These are phyloP conservation scores for Rusavskia elegans DNA, from an alignment of 495 filamentous ascomycete genomes.

Conservation along the genomic window DNA sequence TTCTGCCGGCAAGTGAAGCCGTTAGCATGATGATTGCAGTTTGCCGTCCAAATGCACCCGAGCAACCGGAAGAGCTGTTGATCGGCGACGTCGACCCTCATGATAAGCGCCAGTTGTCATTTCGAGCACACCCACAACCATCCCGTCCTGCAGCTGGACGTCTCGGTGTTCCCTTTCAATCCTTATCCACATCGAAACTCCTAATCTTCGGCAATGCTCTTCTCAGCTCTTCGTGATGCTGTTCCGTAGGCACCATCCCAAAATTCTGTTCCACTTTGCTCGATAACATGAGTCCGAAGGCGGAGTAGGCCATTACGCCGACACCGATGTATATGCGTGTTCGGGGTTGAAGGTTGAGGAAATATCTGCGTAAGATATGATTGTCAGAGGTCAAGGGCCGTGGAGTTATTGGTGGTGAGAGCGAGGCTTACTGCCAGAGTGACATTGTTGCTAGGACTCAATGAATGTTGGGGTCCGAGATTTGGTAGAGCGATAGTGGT, in stretches of 20 bases:
- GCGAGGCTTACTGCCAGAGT: background rate
- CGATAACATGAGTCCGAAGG: conserved; percentile 39
- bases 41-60: too few relatives aligned
- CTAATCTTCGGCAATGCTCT: conserved; percentile 6
- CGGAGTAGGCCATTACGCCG: conserved; percentile 49
- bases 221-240: conserved; percentile 42
- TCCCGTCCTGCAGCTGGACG: background rate
- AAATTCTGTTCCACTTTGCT: conserved; percentile 45
- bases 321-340: conserved; percentile 48
- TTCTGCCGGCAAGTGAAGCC: too few relatives aligned
- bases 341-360: conserved; percentile 40
- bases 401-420: background rate
- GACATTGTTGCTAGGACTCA: background rate
- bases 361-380: conserved; percentile 27
- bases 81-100: too few relatives aligned
- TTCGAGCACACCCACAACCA: background rate
- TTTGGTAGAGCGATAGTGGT: too few relatives aligned
- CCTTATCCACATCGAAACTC: conserved; percentile 2
- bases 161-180: background rate
- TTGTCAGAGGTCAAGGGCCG: background rate
- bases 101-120: background rate
- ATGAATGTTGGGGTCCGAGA: background rate
- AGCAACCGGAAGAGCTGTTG: too few relatives aligned
- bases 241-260: conserved; percentile 42
- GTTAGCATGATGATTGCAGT: too few relatives aligned